Conservation (phyloP, 192 early-diverging fungal species). For the Funneliformis geosporum region DNA sequence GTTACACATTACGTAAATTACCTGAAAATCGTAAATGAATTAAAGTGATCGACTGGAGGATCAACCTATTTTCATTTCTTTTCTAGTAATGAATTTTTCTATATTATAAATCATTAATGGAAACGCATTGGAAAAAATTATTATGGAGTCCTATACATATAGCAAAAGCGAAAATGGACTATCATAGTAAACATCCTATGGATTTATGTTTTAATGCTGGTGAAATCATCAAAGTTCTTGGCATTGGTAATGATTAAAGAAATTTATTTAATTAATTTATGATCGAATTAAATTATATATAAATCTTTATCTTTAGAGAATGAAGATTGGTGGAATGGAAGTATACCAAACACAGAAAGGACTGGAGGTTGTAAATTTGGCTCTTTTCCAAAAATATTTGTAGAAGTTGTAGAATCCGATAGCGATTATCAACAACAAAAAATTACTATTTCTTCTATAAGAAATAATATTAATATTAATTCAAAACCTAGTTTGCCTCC, state of each 20-base stretch:
- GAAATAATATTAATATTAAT: neutral
- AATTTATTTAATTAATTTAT: neutral
- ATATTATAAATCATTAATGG: too few species aligned
- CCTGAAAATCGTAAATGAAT: too few species aligned
- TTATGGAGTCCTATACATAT: constrained; percentile 35
- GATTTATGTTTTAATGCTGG: constrained; percentile 38
- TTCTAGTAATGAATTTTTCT: too few species aligned
- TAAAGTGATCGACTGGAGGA: too few species aligned
- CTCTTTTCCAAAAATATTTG: constrained; percentile 30
- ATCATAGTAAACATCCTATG: constrained; percentile 38
- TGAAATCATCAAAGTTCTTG: constrained; percentile 37
- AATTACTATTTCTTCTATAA: neutral
- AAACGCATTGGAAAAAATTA: constrained; percentile 16
- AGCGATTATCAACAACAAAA: neutral
- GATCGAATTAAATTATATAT: too few species aligned
- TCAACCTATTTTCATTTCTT: too few species aligned
- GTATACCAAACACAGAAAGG: neutral
- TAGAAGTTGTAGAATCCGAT: constrained; percentile 1
- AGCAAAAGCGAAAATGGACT: constrained; percentile 30
- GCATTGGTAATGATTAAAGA: constrained; percentile 23
- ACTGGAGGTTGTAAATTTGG: constrained; percentile 8
- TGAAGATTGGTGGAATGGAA: constrained; percentile 33
- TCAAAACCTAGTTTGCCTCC: neutral
- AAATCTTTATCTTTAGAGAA: constrained; percentile 20
- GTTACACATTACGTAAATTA: too few species aligned